Conservation (phyloP, 139 green algal species). For the Chlamydomonas incerta region DNA sequence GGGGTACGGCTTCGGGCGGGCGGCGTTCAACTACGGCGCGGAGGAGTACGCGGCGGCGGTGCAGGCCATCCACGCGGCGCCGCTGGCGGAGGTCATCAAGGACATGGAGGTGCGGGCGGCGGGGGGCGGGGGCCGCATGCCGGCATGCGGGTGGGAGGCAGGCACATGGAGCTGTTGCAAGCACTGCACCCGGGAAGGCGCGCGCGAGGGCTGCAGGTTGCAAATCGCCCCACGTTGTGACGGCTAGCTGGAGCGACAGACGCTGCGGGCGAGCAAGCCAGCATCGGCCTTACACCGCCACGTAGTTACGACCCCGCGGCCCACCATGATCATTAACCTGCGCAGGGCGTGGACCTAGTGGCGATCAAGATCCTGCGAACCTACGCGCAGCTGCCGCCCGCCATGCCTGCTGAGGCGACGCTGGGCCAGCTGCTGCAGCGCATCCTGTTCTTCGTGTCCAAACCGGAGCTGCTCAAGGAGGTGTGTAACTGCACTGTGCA, state of each 20-base stretch:
- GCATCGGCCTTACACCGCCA: too few relatives aligned
- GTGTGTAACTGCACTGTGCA: too few relatives aligned
- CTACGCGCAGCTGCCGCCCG: constrained; percentile 17
- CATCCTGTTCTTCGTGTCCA: constrained; percentile 67
- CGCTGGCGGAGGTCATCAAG: constrained; percentile 59
- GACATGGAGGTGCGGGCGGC: constrained; percentile 66
- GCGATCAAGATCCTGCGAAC: constrained; percentile 36
- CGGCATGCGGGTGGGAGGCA: background rate
- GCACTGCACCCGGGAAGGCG: too few relatives aligned
- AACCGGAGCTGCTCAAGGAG: constrained; percentile 51
- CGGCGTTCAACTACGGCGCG: constrained; percentile 81
- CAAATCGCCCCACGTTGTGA: too few relatives aligned
- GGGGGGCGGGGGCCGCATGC: background rate
- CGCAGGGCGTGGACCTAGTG: constrained; percentile 15
- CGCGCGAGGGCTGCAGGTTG: too few relatives aligned
- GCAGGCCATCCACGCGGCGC: constrained; percentile 46
- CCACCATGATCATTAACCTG: too few relatives aligned
- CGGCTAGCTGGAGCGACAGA: too few relatives aligned
- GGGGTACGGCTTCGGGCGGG: constrained; percentile 93
- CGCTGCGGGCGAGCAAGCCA: too few relatives aligned
- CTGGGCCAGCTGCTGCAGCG: constrained; percentile 73
- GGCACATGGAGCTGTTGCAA: too few relatives aligned
- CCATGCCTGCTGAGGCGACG: constrained; percentile 30
- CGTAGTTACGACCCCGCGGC: too few relatives aligned
- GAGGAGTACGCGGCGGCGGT: constrained; percentile 73